These are phyloP conservation scores for Lactifluus hygrophoroides DNA, from an alignment of 768 basidiomycete genomes.

Conservation along the genomic window DNA sequence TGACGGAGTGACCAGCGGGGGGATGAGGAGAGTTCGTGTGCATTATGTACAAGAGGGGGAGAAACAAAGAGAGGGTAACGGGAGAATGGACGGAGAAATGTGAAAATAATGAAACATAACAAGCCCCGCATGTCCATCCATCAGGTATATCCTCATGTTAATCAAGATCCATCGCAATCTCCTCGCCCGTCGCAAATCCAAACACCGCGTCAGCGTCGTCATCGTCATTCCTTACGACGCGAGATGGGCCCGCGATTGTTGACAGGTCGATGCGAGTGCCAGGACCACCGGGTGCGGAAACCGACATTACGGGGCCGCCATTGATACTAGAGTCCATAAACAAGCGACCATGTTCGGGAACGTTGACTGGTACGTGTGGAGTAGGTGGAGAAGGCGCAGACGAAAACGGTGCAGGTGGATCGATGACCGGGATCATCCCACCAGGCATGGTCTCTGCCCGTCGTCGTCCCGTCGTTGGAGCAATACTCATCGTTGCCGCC, in stretches of 20 bases:
- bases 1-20: not conserved
- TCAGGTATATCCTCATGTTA: not conserved
- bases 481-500: not conserved
- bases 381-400: not conserved
- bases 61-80: too few species aligned
- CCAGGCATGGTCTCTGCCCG: constrained; percentile 22
- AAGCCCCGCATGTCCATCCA: not conserved
- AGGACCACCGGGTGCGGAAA: not conserved
- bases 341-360: constrained; percentile 11
- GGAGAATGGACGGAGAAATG: not conserved
- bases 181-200: constrained; percentile 17
- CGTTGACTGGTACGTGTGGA: not conserved
- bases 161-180: constrained; percentile 20
- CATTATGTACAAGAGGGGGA: not conserved
- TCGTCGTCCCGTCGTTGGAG: constrained; percentile 12
- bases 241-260: constrained; percentile 19
- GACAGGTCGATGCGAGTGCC: constrained; percentile 20
- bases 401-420: constrained; percentile 1
- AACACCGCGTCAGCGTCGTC: constrained; percentile 9
- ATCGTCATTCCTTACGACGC: constrained; percentile 12
- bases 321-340: not conserved
- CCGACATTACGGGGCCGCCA: not conserved
- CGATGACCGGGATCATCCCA: constrained; percentile 20
- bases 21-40: not conserved
- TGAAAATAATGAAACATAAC: not conserved